Evolutionary conservation across 345 rosid genomes (phyloP).

Genomic region (Streptanthus diversifolius): DNA sequence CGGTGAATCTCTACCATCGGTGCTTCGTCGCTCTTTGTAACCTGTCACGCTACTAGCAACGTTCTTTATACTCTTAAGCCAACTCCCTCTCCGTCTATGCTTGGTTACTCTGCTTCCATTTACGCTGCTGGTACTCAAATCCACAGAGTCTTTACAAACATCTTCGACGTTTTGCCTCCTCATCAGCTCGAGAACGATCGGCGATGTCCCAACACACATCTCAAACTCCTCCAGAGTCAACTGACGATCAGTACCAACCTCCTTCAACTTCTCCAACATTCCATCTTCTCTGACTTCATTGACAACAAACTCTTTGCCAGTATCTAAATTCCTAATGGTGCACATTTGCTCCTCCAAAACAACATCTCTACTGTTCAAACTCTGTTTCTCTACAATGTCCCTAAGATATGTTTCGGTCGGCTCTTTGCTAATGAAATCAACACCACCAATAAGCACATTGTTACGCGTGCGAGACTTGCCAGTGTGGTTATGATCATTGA

Average conservation of each 20-base stretch:
- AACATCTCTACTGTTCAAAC: slow-evolving; percentile 19
- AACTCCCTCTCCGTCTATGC: slow-evolving; percentile 66
- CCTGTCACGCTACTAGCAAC: slow-evolving; percentile 66
- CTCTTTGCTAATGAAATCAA: slow-evolving; percentile 34
- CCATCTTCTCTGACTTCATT: slow-evolving; percentile 85
- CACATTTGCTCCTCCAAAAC: slow-evolving; percentile 45
- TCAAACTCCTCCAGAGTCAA: slow-evolving; percentile 94
- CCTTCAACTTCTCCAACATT: slow-evolving; percentile 70
- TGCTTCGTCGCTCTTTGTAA: slow-evolving; percentile 68
- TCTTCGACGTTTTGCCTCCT: slow-evolving; percentile 89
- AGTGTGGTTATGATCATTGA: slow-evolving; percentile 6
- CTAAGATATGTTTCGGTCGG: slow-evolving; percentile 31
- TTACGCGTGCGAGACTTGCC: slow-evolving; percentile 23
- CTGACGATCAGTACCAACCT: slow-evolving; percentile 82
- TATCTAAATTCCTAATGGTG: slow-evolving; percentile 76
- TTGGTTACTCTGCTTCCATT: slow-evolving; percentile 45
- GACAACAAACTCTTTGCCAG: slow-evolving; percentile 81
- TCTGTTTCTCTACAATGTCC: slow-evolving; percentile 29
- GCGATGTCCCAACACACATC: slow-evolving; percentile 87
- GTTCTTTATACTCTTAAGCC: slow-evolving; percentile 74
- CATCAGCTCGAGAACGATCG: slow-evolving; percentile 88
- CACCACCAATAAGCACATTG: slow-evolving; percentile 19
- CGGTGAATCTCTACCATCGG: slow-evolving; percentile 80
- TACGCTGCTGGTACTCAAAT: slow-evolving; percentile 41
- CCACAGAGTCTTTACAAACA: slow-evolving; percentile 48